A percentile compares a stretch with the other conserved stretches of the same genome.
Conservation (phyloP, 2,329 filamentous ascomycete species). For the Ascochyta lentis region DNA sequence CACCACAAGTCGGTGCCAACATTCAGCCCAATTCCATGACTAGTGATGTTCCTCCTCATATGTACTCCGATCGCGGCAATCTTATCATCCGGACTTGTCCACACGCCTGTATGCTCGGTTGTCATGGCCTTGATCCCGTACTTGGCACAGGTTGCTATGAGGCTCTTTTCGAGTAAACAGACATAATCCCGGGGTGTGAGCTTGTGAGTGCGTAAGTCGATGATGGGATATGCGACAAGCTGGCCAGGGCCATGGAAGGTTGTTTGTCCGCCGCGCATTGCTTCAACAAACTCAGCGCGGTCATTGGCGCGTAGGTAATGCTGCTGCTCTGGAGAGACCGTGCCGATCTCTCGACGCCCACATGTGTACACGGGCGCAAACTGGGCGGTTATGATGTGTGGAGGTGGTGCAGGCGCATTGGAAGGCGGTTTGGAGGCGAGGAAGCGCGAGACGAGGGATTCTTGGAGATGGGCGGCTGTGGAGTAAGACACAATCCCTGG, state of each 20-base stretch:
- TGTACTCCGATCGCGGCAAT: constrained; percentile 94
- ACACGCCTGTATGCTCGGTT: constrained; percentile 84
- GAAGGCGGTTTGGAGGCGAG: constrained; percentile 66
- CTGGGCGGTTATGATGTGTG: constrained; percentile 79
- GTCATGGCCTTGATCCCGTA: constrained; percentile 69
- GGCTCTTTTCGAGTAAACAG: constrained; percentile 75
- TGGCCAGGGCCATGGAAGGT: constrained; percentile 97
- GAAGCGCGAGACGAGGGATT: constrained; percentile 61
- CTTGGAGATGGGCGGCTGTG: constrained; percentile 63
- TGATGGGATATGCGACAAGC: constrained; percentile 86
- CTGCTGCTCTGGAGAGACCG: constrained; percentile 57
- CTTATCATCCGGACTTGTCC: constrained; percentile 67
- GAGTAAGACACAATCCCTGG: constrained; percentile 61
- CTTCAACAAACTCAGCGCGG: constrained; percentile 69
- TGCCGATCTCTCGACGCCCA: constrained; percentile 75
- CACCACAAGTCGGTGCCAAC: constrained; percentile 68
- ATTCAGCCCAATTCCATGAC: constrained; percentile 84
- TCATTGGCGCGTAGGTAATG: constrained; percentile 48
- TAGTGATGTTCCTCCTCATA: constrained; percentile 80
- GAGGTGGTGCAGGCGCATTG: constrained; percentile 59
- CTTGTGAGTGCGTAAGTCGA: constrained; percentile 75
- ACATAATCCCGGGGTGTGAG: constrained; percentile 80
- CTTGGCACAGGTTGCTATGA: constrained; percentile 68
- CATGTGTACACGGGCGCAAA: constrained; percentile 86
- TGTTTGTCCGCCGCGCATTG: constrained; percentile 85